Conservation (phyloP, 768 basidiomycete species). For the Wakefieldia striispora region DNA sequence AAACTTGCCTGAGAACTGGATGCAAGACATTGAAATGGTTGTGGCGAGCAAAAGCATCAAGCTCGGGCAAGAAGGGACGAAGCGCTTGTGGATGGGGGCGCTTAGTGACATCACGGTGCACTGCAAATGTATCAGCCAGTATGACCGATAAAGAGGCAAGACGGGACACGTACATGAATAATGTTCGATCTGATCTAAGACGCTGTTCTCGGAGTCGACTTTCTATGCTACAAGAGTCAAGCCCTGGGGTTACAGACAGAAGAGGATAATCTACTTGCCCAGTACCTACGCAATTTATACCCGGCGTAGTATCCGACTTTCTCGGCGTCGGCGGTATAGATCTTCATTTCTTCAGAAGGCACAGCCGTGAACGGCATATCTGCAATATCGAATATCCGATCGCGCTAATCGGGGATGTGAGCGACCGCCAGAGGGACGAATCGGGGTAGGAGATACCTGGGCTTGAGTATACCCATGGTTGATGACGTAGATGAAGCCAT, state of each 20-base stretch:
- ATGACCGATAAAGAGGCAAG: not conserved
- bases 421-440: not conserved
- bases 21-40: slow-evolving; percentile 52
- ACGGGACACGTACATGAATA: slow-evolving; percentile 47
- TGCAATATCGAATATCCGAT: slow-evolving; percentile 48
- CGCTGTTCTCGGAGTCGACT: slow-evolving; percentile 46
- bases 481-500: slow-evolving; percentile 42
- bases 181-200: slow-evolving; percentile 61
- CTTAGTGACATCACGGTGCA: slow-evolving; percentile 44
- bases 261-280: slow-evolving; percentile 33
- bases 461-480: slow-evolving; percentile 39
- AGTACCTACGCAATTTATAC: slow-evolving; percentile 48
- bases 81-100: slow-evolving; percentile 47
- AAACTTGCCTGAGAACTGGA: slow-evolving; percentile 41
- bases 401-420: slow-evolving; percentile 32
- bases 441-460: slow-evolving; percentile 20
- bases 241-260: not conserved
- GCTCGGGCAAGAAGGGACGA: slow-evolving; percentile 49
- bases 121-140: slow-evolving; percentile 25
- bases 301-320: slow-evolving; percentile 47
- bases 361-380: slow-evolving; percentile 44
- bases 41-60: slow-evolving; percentile 48
- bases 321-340: slow-evolving; percentile 37
- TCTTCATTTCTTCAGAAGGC: slow-evolving; percentile 39
- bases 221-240: slow-evolving; percentile 36